These are phyloP conservation scores for Wickerhamiella musiphila DNA, from an alignment of 805 yeast species.

Conservation along the genomic window DNA sequence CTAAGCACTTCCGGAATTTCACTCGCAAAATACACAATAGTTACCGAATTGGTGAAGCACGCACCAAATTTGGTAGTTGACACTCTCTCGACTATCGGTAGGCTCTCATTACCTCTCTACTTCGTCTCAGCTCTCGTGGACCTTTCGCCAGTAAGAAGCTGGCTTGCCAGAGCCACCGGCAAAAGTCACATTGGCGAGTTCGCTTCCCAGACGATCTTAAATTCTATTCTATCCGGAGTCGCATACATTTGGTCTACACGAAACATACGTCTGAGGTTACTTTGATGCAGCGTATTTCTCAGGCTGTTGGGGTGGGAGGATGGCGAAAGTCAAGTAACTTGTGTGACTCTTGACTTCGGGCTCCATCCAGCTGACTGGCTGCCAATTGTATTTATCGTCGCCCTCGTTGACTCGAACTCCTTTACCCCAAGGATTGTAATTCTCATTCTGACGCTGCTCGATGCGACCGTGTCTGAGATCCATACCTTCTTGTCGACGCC, in stretches of 20 bases:
- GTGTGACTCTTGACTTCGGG: constrained; percentile 85
- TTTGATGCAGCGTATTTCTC: no score
- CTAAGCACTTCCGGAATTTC: constrained; percentile 20
- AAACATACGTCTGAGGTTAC: no score
- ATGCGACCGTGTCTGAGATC: constrained; percentile 16
- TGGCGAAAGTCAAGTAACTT: constrained; percentile 83
- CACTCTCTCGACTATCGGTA: no score
- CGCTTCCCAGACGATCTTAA: no score
- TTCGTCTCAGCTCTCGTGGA: no score
- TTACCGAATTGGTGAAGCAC: constrained; percentile 13
- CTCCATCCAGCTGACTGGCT: constrained; percentile 67
- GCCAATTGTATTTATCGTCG: constrained; percentile 65
- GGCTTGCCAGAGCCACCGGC: no score
- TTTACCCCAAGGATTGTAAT: constrained; percentile 80
- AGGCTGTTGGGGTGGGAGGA: constrained; percentile 21
- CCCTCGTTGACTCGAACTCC: constrained; percentile 80
- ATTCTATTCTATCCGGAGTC: no score
- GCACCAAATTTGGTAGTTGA: constrained; percentile 13
- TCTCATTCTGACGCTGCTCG: constrained; percentile 7
- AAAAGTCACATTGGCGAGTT: no score
- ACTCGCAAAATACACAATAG: constrained; percentile 17
- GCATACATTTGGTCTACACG: no score
- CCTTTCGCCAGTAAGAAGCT: no score
- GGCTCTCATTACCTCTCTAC: no score
- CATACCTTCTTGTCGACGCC: constrained; percentile 39